Base-by-base conservation (phyloP, 2,329 filamentous ascomycete genomes). In the Pseudocercospora ulei region DNA sequence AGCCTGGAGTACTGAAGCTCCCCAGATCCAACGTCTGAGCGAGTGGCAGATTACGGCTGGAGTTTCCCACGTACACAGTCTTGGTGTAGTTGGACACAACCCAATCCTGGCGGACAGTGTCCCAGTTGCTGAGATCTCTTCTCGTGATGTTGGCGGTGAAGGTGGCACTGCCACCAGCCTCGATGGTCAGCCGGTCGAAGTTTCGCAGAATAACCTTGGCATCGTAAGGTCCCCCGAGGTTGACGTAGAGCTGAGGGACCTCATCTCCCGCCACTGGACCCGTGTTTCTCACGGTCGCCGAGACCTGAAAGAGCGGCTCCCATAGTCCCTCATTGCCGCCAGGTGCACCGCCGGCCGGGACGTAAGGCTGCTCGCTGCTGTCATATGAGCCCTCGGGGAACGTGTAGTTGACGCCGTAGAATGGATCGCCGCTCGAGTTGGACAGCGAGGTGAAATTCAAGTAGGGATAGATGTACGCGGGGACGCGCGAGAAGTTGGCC, bases 111-210 rank as follows among this genome's bases (percentile, higher is more conserved):
- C 65, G 59, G 1, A 57, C 69, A 1, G 73, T 66, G 51, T 94
- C 83, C 87, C 88, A 95, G 65, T 86, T 90, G 58, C 80, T 85
- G 39, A 95, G 51, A 56, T 95, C 88, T 40, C 85, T 76, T 24
- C 87, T 73, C 4, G 78, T 86, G 39, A 95, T 62, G 9, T 77
- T 71, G 0, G 75, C 77, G 1, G 61, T 68, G 66, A 90, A 92
- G 1, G 69, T 73, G 3, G 66, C 69, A 35, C 71, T 75, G 60
- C 75, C 60, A n/a, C 83, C 84, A 0, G 83, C 72, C 3, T 72
- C 67, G 47, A 95, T 77, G 34, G 68, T 70, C 42, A 94, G 62
- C 30, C 84, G 75, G 42, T 92, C 82, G 55, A 95, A 96, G 28
- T 79, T 79, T 45, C 88, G 78, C 8, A 96, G 76, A 2, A 73